Percentiles rank a stretch among this genome's conserved stretches.
These are phyloP conservation scores for Chimonanthus salicifolius DNA, from an alignment of 164 flowering plant genomes.

Conservation along the genomic window DNA sequence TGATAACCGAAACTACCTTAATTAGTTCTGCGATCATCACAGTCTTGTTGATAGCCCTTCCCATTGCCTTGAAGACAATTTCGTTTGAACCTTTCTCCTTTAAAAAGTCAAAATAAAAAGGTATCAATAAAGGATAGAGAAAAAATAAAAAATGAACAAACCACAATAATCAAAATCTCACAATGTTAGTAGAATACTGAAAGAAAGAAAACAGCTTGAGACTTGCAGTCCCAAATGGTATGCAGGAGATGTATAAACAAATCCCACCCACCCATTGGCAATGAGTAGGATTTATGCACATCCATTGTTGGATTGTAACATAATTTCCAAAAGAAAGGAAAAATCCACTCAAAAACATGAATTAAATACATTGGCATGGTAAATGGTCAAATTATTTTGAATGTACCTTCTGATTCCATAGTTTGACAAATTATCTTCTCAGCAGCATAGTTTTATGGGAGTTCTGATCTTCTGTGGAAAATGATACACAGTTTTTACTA, in stretches of 20 bases:
- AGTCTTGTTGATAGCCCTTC: slow-evolving; percentile 67
- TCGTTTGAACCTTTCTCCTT: slow-evolving; percentile 58
- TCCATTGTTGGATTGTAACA: not conserved
- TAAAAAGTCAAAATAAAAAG: not conserved
- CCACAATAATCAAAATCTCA: not conserved
- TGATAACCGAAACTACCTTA: slow-evolving; percentile 27
- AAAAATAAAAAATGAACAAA: not conserved
- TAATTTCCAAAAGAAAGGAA: not conserved
- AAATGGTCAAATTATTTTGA: too few species aligned
- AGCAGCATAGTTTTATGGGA: too few species aligned
- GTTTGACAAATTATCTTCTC: too few species aligned
- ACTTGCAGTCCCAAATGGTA: not conserved
- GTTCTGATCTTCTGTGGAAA: too few species aligned
- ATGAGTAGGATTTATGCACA: too few species aligned
- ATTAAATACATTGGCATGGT: too few species aligned
- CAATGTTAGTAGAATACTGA: not conserved
- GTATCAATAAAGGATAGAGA: not conserved
- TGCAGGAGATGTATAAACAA: not conserved
- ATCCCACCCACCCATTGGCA: not conserved
- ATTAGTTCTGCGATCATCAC: slow-evolving; percentile 58
- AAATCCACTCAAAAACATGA: not conserved
- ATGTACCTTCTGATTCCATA: too few species aligned
- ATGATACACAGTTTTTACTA: too few species aligned
- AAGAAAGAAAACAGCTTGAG: not conserved
- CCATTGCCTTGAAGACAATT: slow-evolving; percentile 61